A percentile compares a stretch with the other conserved stretches of the same genome.
Conservation (phyloP, 1,284 basidiomycete genomes). For the Laetiporus sulphureus region DNA sequence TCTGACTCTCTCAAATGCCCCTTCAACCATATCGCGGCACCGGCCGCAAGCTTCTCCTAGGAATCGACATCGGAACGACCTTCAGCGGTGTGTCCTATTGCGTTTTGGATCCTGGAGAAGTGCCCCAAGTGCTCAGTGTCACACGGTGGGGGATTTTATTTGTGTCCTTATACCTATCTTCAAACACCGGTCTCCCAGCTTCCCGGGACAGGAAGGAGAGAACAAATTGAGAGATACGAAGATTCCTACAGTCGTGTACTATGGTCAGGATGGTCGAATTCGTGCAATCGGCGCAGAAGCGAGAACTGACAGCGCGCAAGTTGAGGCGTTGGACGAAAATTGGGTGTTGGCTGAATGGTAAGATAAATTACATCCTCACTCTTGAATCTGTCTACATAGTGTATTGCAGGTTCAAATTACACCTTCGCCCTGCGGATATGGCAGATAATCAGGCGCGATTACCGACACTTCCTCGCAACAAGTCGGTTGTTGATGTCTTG, state of each 20-base stretch:
- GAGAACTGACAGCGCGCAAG: conserved; percentile 31
- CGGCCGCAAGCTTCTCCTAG: no score
- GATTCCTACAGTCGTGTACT: conserved; percentile 51
- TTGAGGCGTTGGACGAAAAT: conserved; percentile 38
- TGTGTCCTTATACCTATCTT: not conserved
- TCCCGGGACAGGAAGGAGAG: conserved; percentile 36
- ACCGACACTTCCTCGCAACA: conserved; percentile 42
- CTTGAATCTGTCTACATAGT: not conserved
- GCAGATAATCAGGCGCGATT: conserved; percentile 29
- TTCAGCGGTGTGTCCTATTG: no score
- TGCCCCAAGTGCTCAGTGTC: no score
- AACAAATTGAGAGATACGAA: conserved; percentile 39
- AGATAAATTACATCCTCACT: conserved; percentile 1
- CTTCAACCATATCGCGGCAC: no score
- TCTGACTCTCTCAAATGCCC: no score
- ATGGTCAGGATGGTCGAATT: conserved; percentile 37
- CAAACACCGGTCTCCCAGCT: conserved; percentile 26
- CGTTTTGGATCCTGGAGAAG: no score
- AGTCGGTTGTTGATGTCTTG: conserved; percentile 39
- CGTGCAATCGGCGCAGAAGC: conserved; percentile 49
- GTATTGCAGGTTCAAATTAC: conserved; percentile 49
- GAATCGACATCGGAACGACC: no score
- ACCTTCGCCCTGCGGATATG: conserved; percentile 37
- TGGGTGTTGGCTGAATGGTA: conserved; percentile 49
- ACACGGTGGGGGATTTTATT: no score